These are phyloP conservation scores for Colletotrichum siamense DNA, from an alignment of 2,329 filamentous ascomycete genomes.

Conservation along the genomic window DNA sequence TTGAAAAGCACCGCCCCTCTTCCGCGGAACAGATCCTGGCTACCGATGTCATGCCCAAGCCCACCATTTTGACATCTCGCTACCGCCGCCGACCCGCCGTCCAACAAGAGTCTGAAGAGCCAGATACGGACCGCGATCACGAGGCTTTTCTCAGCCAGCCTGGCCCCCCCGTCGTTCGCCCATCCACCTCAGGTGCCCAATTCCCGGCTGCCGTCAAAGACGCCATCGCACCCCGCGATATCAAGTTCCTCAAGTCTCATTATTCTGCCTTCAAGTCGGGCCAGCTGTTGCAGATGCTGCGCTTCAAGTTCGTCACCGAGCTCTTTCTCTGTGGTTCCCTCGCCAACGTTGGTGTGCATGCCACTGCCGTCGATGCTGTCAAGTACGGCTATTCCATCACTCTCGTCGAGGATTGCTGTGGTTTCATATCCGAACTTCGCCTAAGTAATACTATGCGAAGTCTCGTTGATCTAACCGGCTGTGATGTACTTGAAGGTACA, in stretches of 20 bases:
- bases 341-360: constrained; percentile 87
- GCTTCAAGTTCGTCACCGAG: constrained; percentile 88
- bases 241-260: constrained; percentile 70
- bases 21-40: constrained; percentile 58
- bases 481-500: constrained; percentile 59
- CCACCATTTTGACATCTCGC: constrained; percentile 28
- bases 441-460: constrained; percentile 74
- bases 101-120: constrained; percentile 20
- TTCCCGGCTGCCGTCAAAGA: constrained; percentile 48
- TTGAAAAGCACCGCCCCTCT: constrained; percentile 64
- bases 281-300: constrained; percentile 74
- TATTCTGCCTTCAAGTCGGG: constrained; percentile 89
- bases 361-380: constrained; percentile 89
- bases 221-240: constrained; percentile 53
- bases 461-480: constrained; percentile 78
- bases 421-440: constrained; percentile 73
- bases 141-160: constrained; percentile 54
- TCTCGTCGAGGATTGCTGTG: constrained; percentile 86
- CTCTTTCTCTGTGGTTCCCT: constrained; percentile 88
- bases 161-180: constrained; percentile 47
- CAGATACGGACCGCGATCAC: constrained; percentile 26
- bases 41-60: constrained; percentile 33
- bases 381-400: constrained; percentile 88
- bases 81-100: background rate
- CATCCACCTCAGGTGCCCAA: constrained; percentile 49